Evolutionary conservation across 2,329 filamentous ascomycete species (phyloP).

Genomic region (Claviceps pazoutovae): DNA sequence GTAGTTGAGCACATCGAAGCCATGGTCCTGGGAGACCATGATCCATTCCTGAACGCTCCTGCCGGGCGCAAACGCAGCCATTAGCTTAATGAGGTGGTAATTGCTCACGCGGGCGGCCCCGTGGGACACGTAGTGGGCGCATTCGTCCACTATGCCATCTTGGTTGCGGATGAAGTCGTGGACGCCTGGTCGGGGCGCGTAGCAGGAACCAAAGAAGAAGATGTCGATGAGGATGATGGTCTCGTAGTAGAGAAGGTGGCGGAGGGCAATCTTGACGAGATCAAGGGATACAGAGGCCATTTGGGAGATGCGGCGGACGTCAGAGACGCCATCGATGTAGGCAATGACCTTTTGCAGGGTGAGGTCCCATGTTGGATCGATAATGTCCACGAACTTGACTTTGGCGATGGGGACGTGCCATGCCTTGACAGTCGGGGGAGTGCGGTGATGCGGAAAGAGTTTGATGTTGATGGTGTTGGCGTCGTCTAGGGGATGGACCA

Average conservation of each 20-base stretch:
- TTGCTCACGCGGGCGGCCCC: constrained; percentile 33
- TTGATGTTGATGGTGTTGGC: constrained; percentile 95
- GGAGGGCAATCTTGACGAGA: constrained; percentile 72
- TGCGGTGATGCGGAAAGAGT: constrained; percentile 70
- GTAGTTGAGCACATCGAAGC: constrained; percentile 52
- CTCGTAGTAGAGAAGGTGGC: constrained; percentile 86
- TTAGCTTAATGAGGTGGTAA: constrained; percentile 64
- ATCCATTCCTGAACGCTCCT: constrained; percentile 82
- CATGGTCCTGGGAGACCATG: constrained; percentile 53
- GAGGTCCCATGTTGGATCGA: constrained; percentile 59
- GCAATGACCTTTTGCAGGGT: constrained; percentile 68
- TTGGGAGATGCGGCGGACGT: constrained; percentile 74
- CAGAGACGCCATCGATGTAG: constrained; percentile 81
- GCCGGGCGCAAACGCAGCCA: constrained; percentile 71
- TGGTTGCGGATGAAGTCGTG: constrained; percentile 65
- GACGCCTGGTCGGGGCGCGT: constrained; percentile 67
- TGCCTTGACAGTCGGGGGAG: constrained; percentile 62
- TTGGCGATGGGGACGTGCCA: constrained; percentile 83
- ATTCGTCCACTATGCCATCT: constrained; percentile 70
- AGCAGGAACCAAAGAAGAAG: constrained; percentile 87
- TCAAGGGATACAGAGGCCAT: constrained; percentile 76
- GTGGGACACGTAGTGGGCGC: constrained; percentile 64
- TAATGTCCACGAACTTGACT: constrained; percentile 48
- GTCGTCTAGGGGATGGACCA: constrained; percentile 47
- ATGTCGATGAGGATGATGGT: constrained; percentile 83